Percentiles rank a stretch among this genome's conserved stretches.
Conservation (phyloP, 2,329 filamentous ascomycete genomes). For the Pezicula rhizophila region DNA sequence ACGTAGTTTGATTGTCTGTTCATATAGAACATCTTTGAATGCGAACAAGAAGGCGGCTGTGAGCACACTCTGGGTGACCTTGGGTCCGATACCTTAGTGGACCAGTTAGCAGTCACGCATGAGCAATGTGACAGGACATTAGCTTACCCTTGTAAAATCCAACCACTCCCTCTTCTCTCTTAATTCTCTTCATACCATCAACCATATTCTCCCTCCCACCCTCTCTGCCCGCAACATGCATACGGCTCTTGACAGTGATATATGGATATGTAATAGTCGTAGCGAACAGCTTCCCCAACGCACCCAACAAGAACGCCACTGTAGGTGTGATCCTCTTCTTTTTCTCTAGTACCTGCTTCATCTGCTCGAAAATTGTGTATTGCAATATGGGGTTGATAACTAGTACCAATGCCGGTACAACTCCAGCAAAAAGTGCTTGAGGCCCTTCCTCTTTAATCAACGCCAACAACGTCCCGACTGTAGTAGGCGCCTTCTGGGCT, state of each 20-base stretch:
- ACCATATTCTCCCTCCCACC: conserved; percentile 77
- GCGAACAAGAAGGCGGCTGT: conserved; percentile 95
- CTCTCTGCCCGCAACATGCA: conserved; percentile 80
- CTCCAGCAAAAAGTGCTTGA: conserved; percentile 80
- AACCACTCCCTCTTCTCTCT: conserved; percentile 82
- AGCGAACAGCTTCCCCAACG: conserved; percentile 88
- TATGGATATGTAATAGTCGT: conserved; percentile 96
- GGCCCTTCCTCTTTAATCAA: conserved; percentile 81
- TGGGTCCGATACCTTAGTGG: conserved; percentile 76
- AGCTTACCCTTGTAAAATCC: conserved; percentile 84
- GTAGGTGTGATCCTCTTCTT: conserved; percentile 69
- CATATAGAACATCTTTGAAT: conserved; percentile 95
- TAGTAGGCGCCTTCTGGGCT: conserved; percentile 56
- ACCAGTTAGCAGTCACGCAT: conserved; percentile 9
- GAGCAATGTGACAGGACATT: background rate
- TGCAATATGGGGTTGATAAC: conserved; percentile 98
- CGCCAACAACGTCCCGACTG: conserved; percentile 72
- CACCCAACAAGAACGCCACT: conserved; percentile 85
- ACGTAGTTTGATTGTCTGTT: conserved; percentile 66
- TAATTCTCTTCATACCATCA: conserved; percentile 69
- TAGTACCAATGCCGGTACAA: conserved; percentile 84
- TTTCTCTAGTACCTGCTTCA: conserved; percentile 86
- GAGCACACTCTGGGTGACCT: conserved; percentile 93
- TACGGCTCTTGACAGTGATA: conserved; percentile 96
- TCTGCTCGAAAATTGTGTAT: conserved; percentile 97